Evolutionary conservation across 148 eudicot genomes (phyloP).

Genomic region (Polygonum maritimum): DNA sequence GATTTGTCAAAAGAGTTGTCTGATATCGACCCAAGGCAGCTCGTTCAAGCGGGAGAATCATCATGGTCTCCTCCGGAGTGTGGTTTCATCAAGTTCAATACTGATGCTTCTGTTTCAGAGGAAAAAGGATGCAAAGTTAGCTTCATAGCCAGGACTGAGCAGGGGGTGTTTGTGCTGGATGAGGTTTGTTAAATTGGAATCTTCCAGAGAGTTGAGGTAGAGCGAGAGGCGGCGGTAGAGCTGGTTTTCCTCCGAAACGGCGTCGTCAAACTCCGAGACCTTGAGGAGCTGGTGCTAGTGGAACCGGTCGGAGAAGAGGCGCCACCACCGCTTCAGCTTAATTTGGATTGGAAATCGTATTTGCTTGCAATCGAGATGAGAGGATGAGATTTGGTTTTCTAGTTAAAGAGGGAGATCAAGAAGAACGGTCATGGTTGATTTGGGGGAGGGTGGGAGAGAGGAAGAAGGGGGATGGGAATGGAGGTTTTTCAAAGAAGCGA

Average conservation of each 20-base stretch:
- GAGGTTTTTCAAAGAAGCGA: neutral
- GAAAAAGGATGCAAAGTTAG: too few species aligned
- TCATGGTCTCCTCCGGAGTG: too few species aligned
- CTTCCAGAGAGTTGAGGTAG: conserved; percentile 61
- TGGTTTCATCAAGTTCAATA: too few species aligned
- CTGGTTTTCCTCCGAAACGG: conserved; percentile 46
- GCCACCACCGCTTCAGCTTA: conserved; percentile 22
- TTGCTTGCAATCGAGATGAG: neutral
- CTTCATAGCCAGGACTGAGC: too few species aligned
- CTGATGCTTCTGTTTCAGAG: too few species aligned
- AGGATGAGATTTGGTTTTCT: neutral
- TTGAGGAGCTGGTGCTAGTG: conserved; percentile 62
- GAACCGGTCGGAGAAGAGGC: conserved; percentile 27
- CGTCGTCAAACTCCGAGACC: conserved; percentile 57
- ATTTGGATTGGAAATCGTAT: neutral
- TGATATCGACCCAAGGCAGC: too few species aligned
- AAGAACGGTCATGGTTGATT: conserved; percentile 6
- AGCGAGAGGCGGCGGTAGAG: conserved; percentile 43
- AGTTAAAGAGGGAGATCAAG: neutral
- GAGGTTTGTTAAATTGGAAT: conserved; percentile 67
- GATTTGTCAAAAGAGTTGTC: too few species aligned
- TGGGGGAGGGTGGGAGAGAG: neutral
- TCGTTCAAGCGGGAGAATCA: too few species aligned
- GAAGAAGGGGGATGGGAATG: neutral
- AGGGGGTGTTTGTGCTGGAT: too few species aligned